These are phyloP conservation scores for Kwoniella mangroviensis DNA, from an alignment of 768 basidiomycete genomes.

Conservation along the genomic window DNA sequence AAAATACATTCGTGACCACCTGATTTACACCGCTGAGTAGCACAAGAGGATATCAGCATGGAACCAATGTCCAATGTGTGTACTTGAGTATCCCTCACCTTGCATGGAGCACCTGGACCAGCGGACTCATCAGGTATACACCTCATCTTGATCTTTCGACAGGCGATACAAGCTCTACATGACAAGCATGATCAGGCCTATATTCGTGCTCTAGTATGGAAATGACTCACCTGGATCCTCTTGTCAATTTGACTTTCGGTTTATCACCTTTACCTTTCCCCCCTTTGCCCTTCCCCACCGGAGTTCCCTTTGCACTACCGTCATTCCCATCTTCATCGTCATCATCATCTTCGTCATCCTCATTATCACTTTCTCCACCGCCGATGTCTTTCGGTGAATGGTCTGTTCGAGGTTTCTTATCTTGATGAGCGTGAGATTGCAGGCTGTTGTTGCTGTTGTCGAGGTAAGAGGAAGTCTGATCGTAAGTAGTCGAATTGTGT, in stretches of 20 bases:
- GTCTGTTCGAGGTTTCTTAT: constrained; percentile 31
- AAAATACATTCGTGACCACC: constrained; percentile 82
- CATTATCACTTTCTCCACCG: constrained; percentile 43
- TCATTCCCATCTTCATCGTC: constrained; percentile 40
- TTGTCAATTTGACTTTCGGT: constrained; percentile 53
- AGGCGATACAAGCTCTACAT: constrained; percentile 45
- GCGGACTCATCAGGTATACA: constrained; percentile 53
- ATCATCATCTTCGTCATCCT: constrained; percentile 51
- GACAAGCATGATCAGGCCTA: neutral
- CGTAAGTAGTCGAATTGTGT: constrained; percentile 29
- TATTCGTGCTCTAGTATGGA: neutral
- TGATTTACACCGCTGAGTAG: constrained; percentile 48
- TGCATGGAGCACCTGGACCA: constrained; percentile 50
- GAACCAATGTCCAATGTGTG: constrained; percentile 16
- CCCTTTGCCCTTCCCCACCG: constrained; percentile 31
- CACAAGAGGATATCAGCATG: neutral
- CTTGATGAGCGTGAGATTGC: constrained; percentile 11
- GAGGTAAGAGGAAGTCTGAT: constrained; percentile 14
- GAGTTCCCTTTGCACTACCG: constrained; percentile 26
- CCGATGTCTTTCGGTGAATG: constrained; percentile 28
- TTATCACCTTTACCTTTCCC: constrained; percentile 40
- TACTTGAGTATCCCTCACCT: constrained; percentile 20
- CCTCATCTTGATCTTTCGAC: constrained; percentile 57
- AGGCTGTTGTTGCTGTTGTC: constrained; percentile 12
- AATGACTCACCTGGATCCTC: constrained; percentile 52